Evolutionary conservation across 139 green algal species (phyloP), one percentile per base, ranked within the genome.

Genomic region (Ostreobium quekettii): DNA sequence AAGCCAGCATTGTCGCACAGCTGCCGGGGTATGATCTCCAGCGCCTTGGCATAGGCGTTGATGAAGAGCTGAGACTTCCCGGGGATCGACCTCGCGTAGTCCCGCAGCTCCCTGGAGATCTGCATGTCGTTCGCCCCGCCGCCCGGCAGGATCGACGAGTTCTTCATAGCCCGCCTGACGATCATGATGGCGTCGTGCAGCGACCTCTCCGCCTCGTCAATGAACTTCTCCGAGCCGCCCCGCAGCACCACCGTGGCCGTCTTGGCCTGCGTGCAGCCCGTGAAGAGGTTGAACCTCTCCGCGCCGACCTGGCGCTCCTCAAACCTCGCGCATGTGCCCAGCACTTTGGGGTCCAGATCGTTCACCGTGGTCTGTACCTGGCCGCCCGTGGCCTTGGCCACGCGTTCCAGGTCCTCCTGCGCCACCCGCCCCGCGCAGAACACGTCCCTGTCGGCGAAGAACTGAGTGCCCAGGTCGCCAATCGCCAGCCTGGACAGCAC

Each of bases 121-220:
- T 92, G 86, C 89, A 96, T 95, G 79, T 99, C 94, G 33, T 98
- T 92, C 3, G 94, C 94, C 48, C 94, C 94, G 33, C 94, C 94
- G 26, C 94, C 94, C 2, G 94, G 77, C 61, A 99, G 93, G 11
- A 98, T 79, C 19, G 71, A 39, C 4, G 83, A 72, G 70, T 89
- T 86, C 82, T 95, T 95, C 33, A 91, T 64, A 5, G 90, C 82
- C 5, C 88, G 47, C 46, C 92, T 77, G 75, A 99, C 94, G 73
- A 99, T 98, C 88, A 97, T 96, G 84, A 98, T 95, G 48, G 94
- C 93, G 74, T 99, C 93, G 68, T 98, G 93, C 62, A 99, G 79
- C 11, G 85, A 95, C 60, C 94, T 83, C 67, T 97, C 90, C 0
- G 93, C 92, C 82, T 97, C 92, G 47, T 95, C 91, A 71, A 97